Evolutionary conservation across 495 filamentous ascomycete species (phyloP).

Genomic region (Neurospora sp.): DNA sequence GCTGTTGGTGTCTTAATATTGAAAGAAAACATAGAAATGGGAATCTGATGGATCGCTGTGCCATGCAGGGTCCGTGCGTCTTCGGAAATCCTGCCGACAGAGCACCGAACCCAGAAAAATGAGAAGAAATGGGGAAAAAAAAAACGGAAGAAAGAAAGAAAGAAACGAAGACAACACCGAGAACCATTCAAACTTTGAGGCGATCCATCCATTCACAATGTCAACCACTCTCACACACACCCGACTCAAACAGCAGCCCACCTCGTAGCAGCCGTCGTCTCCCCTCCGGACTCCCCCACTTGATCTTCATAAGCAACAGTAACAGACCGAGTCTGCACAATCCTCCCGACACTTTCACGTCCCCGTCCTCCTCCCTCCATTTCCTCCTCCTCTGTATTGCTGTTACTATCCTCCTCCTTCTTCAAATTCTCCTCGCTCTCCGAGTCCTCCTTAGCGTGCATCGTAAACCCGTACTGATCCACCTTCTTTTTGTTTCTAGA

Average conservation of each 20-base stretch:
- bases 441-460: not conserved
- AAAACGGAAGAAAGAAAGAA: not conserved
- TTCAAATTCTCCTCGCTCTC: not conserved
- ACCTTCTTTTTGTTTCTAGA: not conserved
- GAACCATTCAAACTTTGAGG: not conserved
- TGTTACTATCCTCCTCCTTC: not conserved
- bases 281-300: not conserved
- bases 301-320: not conserved
- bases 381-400: too few relatives aligned
- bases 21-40: too few relatives aligned
- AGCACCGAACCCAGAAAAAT: not conserved
- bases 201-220: not conserved
- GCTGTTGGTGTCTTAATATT: not conserved
- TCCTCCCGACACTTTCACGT: not conserved
- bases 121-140: too few relatives aligned
- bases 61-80: not conserved
- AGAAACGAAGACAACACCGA: not conserved
- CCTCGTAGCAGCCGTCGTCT: not conserved
- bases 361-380: too few relatives aligned
- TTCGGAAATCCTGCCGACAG: not conserved
- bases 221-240: too few relatives aligned
- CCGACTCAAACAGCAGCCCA: not conserved
- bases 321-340: not conserved
- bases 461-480: not conserved
- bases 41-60: too few relatives aligned